Conservation (phyloP, 306 rosid species). For the Cajanus cajan region DNA sequence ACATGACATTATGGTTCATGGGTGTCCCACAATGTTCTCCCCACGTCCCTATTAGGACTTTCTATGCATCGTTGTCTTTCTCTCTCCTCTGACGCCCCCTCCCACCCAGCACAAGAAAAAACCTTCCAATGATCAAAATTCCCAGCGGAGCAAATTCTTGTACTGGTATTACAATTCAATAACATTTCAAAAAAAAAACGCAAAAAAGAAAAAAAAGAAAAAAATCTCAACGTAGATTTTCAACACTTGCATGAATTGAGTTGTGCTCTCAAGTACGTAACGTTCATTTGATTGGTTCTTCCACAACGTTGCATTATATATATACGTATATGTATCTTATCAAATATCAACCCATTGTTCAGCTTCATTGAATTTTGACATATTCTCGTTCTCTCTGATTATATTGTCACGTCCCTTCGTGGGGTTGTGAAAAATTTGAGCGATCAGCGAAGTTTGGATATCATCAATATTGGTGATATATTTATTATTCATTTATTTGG, state of each 20-base stretch:
- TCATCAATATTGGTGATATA: background rate
- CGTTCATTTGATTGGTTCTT: conserved; percentile 37
- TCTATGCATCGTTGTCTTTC: conserved; percentile 35
- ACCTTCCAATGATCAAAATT: conserved; percentile 30
- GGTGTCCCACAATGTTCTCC: conserved; percentile 52
- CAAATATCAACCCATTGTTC: background rate
- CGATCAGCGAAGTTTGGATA: conserved; percentile 20
- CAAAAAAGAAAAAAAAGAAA: background rate
- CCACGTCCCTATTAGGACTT: conserved; percentile 40
- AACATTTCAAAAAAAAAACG: background rate
- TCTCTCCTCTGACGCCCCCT: conserved; percentile 46
- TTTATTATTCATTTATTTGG: background rate
- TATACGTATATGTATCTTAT: background rate
- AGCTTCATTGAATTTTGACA: background rate
- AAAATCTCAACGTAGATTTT: conserved; percentile 11
- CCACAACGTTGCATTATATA: background rate
- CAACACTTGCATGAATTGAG: conserved; percentile 36
- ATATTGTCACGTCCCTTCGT: conserved; percentile 19
- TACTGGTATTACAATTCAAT: conserved; percentile 14
- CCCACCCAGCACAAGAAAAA: conserved; percentile 33
- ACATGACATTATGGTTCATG: conserved; percentile 1
- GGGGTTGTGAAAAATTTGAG: conserved; percentile 25
- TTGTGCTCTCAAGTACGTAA: conserved; percentile 25
- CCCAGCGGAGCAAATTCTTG: conserved; percentile 28
- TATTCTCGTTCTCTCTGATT: background rate